Percentiles rank a stretch among this genome's conserved stretches.
Evolutionary conservation across 2,329 filamentous ascomycete species (phyloP).

Genomic region (Phyllosticta capitalensis): DNA sequence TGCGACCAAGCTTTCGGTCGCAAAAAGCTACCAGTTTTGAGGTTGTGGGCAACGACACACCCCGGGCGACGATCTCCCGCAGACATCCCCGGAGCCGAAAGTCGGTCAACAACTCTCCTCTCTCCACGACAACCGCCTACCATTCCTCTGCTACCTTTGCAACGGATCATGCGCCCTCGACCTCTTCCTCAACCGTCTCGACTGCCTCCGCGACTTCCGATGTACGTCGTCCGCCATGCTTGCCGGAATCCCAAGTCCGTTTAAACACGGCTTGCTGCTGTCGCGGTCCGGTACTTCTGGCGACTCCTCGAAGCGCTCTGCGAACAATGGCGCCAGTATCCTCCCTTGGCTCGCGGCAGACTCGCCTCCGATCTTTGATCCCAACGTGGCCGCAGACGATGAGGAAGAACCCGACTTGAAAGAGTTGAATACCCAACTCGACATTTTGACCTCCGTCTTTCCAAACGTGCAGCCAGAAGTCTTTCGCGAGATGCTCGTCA

Average conservation of each 20-base stretch:
- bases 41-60: neutral
- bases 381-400: neutral
- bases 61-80: neutral
- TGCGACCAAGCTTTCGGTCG: neutral
- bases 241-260: neutral
- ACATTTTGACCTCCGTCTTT: conserved; percentile 61
- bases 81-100: neutral
- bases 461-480: conserved; percentile 75
- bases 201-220: neutral
- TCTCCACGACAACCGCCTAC: neutral
- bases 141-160: neutral
- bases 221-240: neutral
- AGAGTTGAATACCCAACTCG: conserved; percentile 61
- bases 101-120: neutral
- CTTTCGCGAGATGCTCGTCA: conserved; percentile 69
- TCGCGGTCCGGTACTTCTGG: neutral
- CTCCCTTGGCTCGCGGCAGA: conserved; percentile 1
- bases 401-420: conserved; percentile 53
- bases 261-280: neutral
- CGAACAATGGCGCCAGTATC: neutral
- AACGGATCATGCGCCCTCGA: neutral
- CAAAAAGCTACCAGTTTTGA: neutral
- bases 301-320: neutral
- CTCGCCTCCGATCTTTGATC: conserved; percentile 1
- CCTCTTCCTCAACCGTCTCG: neutral